Evolutionary conservation across 768 basidiomycete species (phyloP), one percentile per base, ranked within the genome.

Genomic region (Sistotremastrum suecicum): DNA sequence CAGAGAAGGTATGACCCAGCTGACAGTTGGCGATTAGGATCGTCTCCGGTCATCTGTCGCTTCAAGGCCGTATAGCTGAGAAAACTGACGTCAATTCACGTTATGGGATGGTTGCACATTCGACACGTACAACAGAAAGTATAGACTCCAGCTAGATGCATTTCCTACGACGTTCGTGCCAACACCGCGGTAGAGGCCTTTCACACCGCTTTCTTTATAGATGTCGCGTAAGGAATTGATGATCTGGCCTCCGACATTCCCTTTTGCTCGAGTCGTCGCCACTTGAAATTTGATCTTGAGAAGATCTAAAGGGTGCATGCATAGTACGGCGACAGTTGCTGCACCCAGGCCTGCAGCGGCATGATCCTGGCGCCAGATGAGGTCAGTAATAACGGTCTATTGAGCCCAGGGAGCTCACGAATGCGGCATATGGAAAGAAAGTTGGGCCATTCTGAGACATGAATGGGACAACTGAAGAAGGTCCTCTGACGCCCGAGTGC

Each of bases 271-370:
- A 32, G 70, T 63, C 0, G 84, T 92, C 20, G 81, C 76, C 5
- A 95, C 86, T 63, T 98, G 95, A 44, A 90, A 78, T 58, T 89
- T 83, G 59, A 95, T 73, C 66, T 98, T 98, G 63, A 99, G 71
- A 7, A 98, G 74, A 64, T 99, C 95, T 34, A 99, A 72, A 5
- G 95, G 95, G 60, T 98, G 91, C 88, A 98, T 92, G 63, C 87
- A 87, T 32, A 97, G 69, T 41, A 91, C 90, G 34, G 89, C 86
- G 55, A 83, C 80, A 53, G 88, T 78, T 47, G 95, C 95, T 36
- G 95, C 92, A 43, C 86, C 83, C 43, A 98, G 74, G 46, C 95
- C 95, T 39, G 90, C 88, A 44, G 79, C 78, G 33, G 94, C 91
- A 79, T 97, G 91, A 63, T 98, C 95, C 88, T 94, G 54, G 9